These are phyloP conservation scores for Boletus rubroflammeus DNA, from an alignment of 768 basidiomycete genomes.

Conservation along the genomic window DNA sequence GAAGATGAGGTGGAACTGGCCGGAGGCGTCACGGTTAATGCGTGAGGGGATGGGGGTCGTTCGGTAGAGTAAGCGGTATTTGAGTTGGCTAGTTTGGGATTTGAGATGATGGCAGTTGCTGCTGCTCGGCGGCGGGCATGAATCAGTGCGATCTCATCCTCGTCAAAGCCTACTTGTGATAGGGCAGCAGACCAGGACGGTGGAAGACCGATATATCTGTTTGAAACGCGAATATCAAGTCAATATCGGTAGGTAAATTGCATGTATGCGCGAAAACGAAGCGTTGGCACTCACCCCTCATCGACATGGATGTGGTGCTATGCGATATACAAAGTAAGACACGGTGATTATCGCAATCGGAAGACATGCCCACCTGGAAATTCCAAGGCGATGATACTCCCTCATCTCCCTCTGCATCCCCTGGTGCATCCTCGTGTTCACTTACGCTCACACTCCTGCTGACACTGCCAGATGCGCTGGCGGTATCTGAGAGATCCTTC, in stretches of 20 bases:
- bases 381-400: constrained; percentile 71
- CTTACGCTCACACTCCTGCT: constrained; percentile 11
- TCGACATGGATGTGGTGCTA: constrained; percentile 80
- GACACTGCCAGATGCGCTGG: constrained; percentile 12
- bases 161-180: constrained; percentile 55
- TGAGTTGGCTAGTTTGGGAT: constrained; percentile 6
- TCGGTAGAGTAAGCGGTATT: not conserved
- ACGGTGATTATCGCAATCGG: not conserved
- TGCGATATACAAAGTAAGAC: constrained; percentile 1
- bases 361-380: constrained; percentile 50
- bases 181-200: constrained; percentile 71
- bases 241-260: not conserved
- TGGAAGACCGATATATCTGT: constrained; percentile 61
- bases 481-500: constrained; percentile 26
- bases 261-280: constrained; percentile 1
- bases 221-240: not conserved
- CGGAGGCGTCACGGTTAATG: not conserved
- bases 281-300: constrained; percentile 50
- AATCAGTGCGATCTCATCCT: constrained; percentile 66
- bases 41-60: constrained; percentile 18
- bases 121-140: constrained; percentile 37
- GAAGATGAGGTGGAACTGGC: constrained; percentile 23
- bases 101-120: constrained; percentile 2
- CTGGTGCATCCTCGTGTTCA: constrained; percentile 6
- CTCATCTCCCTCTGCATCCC: constrained; percentile 43